Conservation (phyloP, 2,329 filamentous ascomycete genomes). For the Neophaeococcomyces mojaviensis region DNA sequence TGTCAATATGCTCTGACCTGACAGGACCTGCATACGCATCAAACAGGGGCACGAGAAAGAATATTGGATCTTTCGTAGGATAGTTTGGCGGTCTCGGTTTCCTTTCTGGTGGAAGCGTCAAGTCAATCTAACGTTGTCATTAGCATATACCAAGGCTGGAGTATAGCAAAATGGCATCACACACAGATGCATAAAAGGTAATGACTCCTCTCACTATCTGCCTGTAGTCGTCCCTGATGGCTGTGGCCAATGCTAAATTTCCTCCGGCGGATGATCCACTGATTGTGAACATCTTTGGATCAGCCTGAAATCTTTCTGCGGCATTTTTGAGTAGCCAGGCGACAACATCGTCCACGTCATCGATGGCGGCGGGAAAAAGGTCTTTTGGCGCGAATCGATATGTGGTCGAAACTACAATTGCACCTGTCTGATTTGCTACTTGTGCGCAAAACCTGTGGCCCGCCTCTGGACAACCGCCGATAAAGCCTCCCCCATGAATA, state of each 20-base stretch:
- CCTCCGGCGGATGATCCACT: constrained; percentile 41
- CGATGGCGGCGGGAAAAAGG: constrained; percentile 36
- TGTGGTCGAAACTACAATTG: constrained; percentile 19
- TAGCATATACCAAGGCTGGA: background rate
- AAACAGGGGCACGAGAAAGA: constrained; percentile 35
- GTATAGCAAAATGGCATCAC: too few relatives aligned
- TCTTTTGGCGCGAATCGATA: constrained; percentile 39
- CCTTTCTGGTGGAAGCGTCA: constrained; percentile 32
- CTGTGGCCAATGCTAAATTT: constrained; percentile 35
- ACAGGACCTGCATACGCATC: constrained; percentile 36
- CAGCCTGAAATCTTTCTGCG: constrained; percentile 33
- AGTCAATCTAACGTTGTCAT: constrained; percentile 27
- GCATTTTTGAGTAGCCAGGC: constrained; percentile 32
- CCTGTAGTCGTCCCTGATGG: constrained; percentile 22
- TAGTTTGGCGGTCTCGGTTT: constrained; percentile 33
- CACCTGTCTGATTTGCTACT: constrained; percentile 1
- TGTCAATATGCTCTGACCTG: background rate
- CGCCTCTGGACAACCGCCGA: constrained; percentile 12
- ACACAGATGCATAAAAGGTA: constrained; percentile 33
- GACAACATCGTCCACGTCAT: constrained; percentile 41
- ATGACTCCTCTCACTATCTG: constrained; percentile 33
- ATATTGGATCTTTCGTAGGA: constrained; percentile 33
- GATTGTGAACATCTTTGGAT: constrained; percentile 35
- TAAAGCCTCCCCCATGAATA: constrained; percentile 15
- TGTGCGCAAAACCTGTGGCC: background rate